Evolutionary conservation across 2,329 filamentous ascomycete genomes (phyloP), one percentile per base, ranked within the genome.

Genomic region (Penicillium concentricum): DNA sequence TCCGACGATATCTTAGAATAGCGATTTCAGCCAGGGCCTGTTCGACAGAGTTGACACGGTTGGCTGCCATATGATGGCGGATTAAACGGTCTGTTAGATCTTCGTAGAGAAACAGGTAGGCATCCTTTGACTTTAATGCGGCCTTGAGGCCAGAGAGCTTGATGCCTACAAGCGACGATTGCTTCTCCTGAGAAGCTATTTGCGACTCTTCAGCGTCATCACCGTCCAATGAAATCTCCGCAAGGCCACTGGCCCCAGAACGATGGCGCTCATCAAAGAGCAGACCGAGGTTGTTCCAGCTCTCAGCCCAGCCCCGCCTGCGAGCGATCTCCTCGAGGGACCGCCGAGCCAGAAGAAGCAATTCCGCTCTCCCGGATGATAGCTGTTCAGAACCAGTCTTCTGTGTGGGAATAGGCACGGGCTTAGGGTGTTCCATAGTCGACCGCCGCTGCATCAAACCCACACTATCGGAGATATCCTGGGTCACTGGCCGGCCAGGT

Each of bases 51-150:
- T 95, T 88, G 0, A 81, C 81, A 61, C 93, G 89, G 54, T 87
- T 89, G 5, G 92, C 91, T 5, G 91, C 85, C 15, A 87, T 87
- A 70, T 90, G 95, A 69, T 96, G 90, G 2, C 89, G 88, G 55
- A 95, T 84, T 3, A 92, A 87, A 60, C 90, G 87, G 65, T 94
- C 89, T 8, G 91, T 96, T n/a, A 97, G 79, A 10, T 85, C 86
- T 69, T 93, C 86, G 65, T 88, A 90, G 0, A 87, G 77, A 7
- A 80, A 78, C 60, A 87, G 87, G 63, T 89, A 92, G 47, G 85
- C 83, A 16, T 84, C 83, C 54, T 79, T 77, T 32, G 82, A 86
- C 59, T 83, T 81, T 2, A 90, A 75, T 0, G 87, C 87, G 2
- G 83, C 81, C 24, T 79, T 81, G 2, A 92, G 76, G 1, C 86